Evolutionary conservation across 768 basidiomycete genomes (phyloP), one percentile per base, ranked within the genome.

Genomic region (Leccinum obscurum): DNA sequence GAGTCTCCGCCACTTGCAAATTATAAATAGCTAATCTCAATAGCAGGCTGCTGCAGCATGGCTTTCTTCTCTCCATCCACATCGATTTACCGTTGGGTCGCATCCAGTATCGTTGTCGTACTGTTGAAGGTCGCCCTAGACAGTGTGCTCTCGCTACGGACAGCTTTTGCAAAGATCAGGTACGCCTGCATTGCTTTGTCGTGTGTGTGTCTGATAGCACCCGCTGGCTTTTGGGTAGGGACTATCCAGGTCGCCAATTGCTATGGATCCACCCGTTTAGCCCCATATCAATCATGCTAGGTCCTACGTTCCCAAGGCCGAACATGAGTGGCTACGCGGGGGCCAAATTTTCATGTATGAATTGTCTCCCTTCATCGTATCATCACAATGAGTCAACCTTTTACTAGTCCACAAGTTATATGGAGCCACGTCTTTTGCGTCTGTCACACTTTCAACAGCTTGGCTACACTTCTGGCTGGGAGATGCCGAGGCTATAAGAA

Each of bases 331-430:
- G 75, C 6, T 68, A 70, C 28, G 76, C 72, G 34, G 74, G 62
- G 22, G 76, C 58, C 8, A 69, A 73, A 53, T 79, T 81, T 54
- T 69, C 71, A 2, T 26, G 80, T 81, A 58, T 44, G 77, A 69
- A 13, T 26, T 22, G 7, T 30, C 30, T 10, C 17, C 1, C 20
- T 35, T 17, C n/a, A 20, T 0, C 24, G 6, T 11, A 2, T 4
- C 2, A n/a, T 39, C 13, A 9, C 15, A n/a, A 41, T 15, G 39
- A 32, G 1, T 26, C 26, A 1, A 26, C 26, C 26, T 26, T 26
- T 26, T 26, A 1, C 26, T 26, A 26, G 26, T 26, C 26, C 26
- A 26, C 26, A 26, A 26, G 26, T 26, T 26, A 26, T 26, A 26
- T 26, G 26, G 26, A 26, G 26, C 26, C 26, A 26, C 26, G 26